Evolutionary conservation across 2,329 filamentous ascomycete species (phyloP).

Genomic region (Boeremia lycopersici): DNA sequence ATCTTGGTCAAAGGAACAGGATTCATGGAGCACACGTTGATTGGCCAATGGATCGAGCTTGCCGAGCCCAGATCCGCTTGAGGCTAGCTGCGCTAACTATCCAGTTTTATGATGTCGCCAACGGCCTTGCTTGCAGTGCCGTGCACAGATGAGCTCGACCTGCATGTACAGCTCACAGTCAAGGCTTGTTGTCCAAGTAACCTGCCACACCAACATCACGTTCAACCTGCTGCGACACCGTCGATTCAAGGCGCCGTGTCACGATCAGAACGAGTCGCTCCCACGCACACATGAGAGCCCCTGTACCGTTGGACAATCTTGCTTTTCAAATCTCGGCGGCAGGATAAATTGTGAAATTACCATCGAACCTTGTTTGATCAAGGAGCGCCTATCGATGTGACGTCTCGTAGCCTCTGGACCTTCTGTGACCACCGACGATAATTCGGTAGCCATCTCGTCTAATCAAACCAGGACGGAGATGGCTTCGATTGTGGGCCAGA

Average conservation of each 20-base stretch:
- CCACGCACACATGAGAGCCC: slow-evolving; percentile 9
- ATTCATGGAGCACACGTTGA: slow-evolving; percentile 1
- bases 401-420: slow-evolving; percentile 18
- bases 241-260: slow-evolving; percentile 9
- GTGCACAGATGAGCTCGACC: slow-evolving; percentile 3
- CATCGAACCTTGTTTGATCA: slow-evolving; percentile 30
- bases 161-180: slow-evolving; percentile 28
- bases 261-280: slow-evolving; percentile 11
- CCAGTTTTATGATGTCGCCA: slow-evolving; percentile 29
- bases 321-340: slow-evolving; percentile 7
- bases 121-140: not conserved
- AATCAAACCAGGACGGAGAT: slow-evolving; percentile 1
- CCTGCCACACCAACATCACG: slow-evolving; percentile 15
- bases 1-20: slow-evolving; percentile 19
- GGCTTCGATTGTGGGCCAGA: slow-evolving; percentile 11
- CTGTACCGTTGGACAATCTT: slow-evolving; percentile 15
- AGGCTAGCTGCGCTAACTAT: slow-evolving; percentile 8
- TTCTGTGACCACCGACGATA: slow-evolving; percentile 5
- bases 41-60: slow-evolving; percentile 24
- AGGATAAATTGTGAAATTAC: slow-evolving; percentile 20
- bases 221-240: slow-evolving; percentile 6
- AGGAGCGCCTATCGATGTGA: slow-evolving; percentile 18
- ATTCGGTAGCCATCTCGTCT: slow-evolving; percentile 22
- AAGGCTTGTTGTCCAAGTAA: slow-evolving; percentile 13
- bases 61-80: slow-evolving; percentile 9